Evolutionary conservation across 2,329 filamentous ascomycete species (phyloP).

Genomic region (Colletotrichum lupini): DNA sequence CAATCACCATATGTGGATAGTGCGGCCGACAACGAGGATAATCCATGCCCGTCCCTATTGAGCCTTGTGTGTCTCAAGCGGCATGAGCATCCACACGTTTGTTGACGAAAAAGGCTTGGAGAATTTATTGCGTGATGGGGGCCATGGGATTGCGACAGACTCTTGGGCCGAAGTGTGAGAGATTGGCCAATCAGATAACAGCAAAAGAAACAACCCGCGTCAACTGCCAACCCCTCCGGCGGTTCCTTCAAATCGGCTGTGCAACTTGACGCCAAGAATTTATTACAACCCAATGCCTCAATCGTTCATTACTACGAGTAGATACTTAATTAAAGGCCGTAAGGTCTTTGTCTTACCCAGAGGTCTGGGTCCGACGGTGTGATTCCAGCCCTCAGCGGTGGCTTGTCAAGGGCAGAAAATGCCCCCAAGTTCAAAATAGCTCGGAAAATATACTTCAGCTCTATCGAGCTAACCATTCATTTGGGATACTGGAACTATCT

Average conservation of each 20-base stretch:
- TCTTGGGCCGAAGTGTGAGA: neutral
- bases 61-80: neutral
- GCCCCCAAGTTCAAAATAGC: neutral
- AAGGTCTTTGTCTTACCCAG: neutral
- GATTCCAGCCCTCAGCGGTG: neutral
- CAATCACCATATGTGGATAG: neutral
- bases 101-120: constrained; percentile 10
- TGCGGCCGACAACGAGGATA: neutral
- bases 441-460: neutral
- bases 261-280: neutral
- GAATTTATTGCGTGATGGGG: constrained; percentile 33
- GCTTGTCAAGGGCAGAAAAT: neutral
- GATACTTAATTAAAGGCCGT: neutral
- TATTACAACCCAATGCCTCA: neutral
- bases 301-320: neutral
- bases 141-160: constrained; percentile 37
- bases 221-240: neutral
- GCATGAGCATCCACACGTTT: constrained; percentile 1
- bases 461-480: neutral
- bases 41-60: neutral
- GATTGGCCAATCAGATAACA: constrained; percentile 21
- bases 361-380: neutral
- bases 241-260: neutral
- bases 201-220: constrained; percentile 6
- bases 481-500: too few relatives aligned